phyloP scores from a whole-genome alignment of 345 rosid species.

The Odontarrhena argentea region DNA sequence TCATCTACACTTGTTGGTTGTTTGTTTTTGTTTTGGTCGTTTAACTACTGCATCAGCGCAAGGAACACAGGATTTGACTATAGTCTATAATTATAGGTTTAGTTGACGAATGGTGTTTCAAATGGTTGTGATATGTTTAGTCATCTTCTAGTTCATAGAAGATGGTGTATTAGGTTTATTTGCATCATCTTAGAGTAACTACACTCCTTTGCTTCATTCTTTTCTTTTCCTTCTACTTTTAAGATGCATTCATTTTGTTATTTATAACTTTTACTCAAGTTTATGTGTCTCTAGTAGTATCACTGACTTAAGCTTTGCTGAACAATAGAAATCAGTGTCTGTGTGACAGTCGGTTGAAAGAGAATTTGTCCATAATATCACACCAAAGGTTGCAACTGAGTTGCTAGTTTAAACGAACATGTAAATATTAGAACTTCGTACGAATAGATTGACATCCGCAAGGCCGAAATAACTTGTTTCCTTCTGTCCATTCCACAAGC shows the following conservation, averaged over 20 bases:
- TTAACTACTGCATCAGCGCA: no score
- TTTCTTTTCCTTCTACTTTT: not conserved
- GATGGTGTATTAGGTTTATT: not conserved
- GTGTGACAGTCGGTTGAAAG: no score
- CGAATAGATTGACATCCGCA: not conserved
- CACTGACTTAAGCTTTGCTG: not conserved
- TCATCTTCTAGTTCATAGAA: not conserved
- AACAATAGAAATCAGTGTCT: not conserved
- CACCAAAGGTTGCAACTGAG: not conserved
- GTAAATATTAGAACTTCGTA: not conserved
- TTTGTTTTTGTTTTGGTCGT: no score
- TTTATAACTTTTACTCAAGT: not conserved
- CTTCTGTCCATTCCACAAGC: not conserved
- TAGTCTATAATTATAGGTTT: not conserved
- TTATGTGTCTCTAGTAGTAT: no score
- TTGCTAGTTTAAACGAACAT: not conserved
- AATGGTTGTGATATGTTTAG: not conserved
- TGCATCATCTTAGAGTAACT: not conserved
- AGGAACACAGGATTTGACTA: no score
- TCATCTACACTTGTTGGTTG: not conserved
- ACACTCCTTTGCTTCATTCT: no score
- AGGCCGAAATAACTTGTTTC: no score
- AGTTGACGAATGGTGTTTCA: conserved; percentile 4
- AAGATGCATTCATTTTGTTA: not conserved
- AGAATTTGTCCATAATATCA: no score